Percentiles rank a stretch among this genome's conserved stretches.
These are phyloP conservation scores for Pleurotus ostreatus DNA, from an alignment of 768 basidiomycete genomes.

Conservation along the genomic window DNA sequence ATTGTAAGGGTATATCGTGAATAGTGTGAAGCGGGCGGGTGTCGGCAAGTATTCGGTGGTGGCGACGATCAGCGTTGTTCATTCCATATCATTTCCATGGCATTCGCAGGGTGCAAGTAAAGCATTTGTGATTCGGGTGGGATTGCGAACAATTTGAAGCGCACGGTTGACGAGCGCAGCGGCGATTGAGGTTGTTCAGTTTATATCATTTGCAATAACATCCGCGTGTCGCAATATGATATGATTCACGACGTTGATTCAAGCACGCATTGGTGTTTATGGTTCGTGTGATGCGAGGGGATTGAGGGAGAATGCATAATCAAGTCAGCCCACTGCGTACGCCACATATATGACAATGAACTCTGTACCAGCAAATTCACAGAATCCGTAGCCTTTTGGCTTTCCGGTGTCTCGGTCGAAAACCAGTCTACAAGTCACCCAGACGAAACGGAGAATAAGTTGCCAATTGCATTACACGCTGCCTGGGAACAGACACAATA, in stretches of 20 bases:
- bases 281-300: neutral
- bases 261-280: neutral
- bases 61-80: too few species aligned
- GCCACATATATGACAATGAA: slow-evolving; percentile 17
- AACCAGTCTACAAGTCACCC: slow-evolving; percentile 53
- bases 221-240: too few species aligned
- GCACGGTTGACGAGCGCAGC: too few species aligned
- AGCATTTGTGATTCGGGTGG: too few species aligned
- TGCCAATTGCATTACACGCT: neutral
- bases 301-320: slow-evolving; percentile 19
- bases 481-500: slow-evolving; percentile 23
- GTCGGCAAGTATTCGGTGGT: too few species aligned
- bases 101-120: too few species aligned
- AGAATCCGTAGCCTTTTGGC: slow-evolving; percentile 90
- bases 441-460: neutral
- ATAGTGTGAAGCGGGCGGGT: neutral
- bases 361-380: slow-evolving; percentile 83
- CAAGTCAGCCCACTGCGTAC: slow-evolving; percentile 32
- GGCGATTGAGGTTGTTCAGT: too few species aligned
- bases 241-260: slow-evolving; percentile 1
- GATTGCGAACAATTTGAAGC: too few species aligned
- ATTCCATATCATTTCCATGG: too few species aligned
- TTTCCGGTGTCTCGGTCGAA: slow-evolving; percentile 94
- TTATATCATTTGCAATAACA: too few species aligned
- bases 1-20: neutral